Conservation (phyloP, 2,329 filamentous ascomycete genomes). For the Paradendryphiella salina region DNA sequence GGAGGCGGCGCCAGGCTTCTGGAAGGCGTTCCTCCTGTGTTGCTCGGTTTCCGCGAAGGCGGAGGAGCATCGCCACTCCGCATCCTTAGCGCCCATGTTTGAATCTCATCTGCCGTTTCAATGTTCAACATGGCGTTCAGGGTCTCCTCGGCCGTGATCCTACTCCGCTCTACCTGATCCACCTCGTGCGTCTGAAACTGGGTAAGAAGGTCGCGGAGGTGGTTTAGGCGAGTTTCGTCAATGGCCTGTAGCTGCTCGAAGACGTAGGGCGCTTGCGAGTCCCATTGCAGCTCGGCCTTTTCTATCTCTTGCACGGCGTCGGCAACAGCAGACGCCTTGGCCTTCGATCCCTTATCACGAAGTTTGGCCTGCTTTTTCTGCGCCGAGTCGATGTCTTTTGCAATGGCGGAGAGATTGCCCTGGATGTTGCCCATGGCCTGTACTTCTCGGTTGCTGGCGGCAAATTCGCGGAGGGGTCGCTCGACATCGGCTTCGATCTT, state of each 20-base stretch:
- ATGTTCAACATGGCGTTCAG: conserved; percentile 83
- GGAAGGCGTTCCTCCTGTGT: conserved; percentile 31
- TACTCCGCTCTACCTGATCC: conserved; percentile 78
- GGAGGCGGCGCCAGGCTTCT: conserved; percentile 44
- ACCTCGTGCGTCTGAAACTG: conserved; percentile 92
- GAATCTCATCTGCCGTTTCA: conserved; percentile 84
- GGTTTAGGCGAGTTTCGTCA: conserved; percentile 86
- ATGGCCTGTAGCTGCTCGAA: conserved; percentile 90
- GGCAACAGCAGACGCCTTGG: conserved; percentile 76
- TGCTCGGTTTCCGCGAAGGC: conserved; percentile 40
- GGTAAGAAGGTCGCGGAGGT: conserved; percentile 86
- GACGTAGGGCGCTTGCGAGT: conserved; percentile 90
- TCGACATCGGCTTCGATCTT: conserved; percentile 91
- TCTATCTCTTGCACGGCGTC: conserved; percentile 73
- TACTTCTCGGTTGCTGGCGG: conserved; percentile 71
- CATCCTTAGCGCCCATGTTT: conserved; percentile 63
- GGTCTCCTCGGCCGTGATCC: conserved; percentile 74
- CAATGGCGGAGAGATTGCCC: conserved; percentile 76
- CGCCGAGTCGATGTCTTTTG: conserved; percentile 81
- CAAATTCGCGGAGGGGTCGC: conserved; percentile 75
- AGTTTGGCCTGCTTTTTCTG: conserved; percentile 86
- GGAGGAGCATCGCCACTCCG: conserved; percentile 45
- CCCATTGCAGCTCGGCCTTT: conserved; percentile 81
- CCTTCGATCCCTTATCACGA: conserved; percentile 74
- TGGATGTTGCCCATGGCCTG: conserved; percentile 79